Percentiles rank a stretch among this genome's conserved stretches.
These are phyloP conservation scores for Epichloe sibirici DNA, from an alignment of 2,329 filamentous ascomycete genomes.

Conservation along the genomic window DNA sequence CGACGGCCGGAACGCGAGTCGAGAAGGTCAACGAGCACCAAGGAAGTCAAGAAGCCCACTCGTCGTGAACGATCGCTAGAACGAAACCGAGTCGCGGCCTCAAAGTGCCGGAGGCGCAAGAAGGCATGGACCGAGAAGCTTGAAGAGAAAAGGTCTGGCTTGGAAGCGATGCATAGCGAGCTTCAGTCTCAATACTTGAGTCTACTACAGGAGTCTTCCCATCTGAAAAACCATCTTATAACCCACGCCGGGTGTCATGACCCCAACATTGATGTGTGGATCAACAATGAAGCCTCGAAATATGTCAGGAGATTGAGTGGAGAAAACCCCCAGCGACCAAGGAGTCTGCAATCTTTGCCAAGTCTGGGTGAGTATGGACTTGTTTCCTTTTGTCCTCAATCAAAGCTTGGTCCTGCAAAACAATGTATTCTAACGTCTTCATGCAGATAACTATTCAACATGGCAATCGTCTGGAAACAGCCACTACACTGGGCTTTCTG, in stretches of 20 bases:
- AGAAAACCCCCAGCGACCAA: not conserved
- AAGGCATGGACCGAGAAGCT: slow-evolving; percentile 40
- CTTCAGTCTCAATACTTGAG: slow-evolving; percentile 31
- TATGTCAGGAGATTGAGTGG: slow-evolving; percentile 24
- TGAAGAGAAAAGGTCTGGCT: slow-evolving; percentile 29
- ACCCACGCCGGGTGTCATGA: slow-evolving; percentile 39
- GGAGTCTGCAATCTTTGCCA: not conserved
- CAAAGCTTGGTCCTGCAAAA: not conserved
- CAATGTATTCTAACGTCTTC: not conserved
- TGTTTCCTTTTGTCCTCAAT: not conserved
- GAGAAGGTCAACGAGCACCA: not conserved
- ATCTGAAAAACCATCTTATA: slow-evolving; percentile 40
- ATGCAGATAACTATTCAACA: not conserved
- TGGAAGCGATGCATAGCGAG: slow-evolving; percentile 31
- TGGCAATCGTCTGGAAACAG: slow-evolving; percentile 1
- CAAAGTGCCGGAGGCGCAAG: slow-evolving; percentile 61
- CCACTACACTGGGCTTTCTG: slow-evolving; percentile 1
- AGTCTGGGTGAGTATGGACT: not conserved
- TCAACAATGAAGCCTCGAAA: slow-evolving; percentile 37
- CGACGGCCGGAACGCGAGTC: slow-evolving; percentile 1
- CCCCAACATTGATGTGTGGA: slow-evolving; percentile 39
- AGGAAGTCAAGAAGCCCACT: not conserved
- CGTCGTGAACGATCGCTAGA: slow-evolving; percentile 48
- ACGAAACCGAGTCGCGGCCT: slow-evolving; percentile 60
- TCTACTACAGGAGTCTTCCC: slow-evolving; percentile 31